Base-by-base conservation (phyloP, 176 grass and related monocot species). In the Otatea glauca region DNA sequence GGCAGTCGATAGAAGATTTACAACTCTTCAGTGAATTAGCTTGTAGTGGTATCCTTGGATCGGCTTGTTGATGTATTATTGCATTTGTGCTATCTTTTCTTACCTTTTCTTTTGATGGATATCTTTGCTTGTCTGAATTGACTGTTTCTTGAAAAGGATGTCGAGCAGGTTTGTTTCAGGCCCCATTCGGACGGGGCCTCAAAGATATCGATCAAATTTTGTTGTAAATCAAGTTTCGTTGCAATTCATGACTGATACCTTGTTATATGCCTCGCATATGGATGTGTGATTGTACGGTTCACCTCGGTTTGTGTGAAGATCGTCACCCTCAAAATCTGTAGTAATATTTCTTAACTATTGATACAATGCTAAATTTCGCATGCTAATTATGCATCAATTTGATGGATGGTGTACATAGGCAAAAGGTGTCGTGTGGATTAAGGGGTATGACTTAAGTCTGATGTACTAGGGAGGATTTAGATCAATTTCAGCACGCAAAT, bases 11-110 rank as follows among this genome's bases (percentile, higher is more conserved):
- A 61, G 39, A 76, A 39, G 41, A 17, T 61, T 14, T 61, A 71
- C 58, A 25, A 5, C 61, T 64, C 25, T 27, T 55, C 0, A 23
- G 73, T 75, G 49, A 18, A 35, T 59, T 60, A 78, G 27, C 53
- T 75, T 68, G 60, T 87, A 74, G 4, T 44, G 8, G 62, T n/a
- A 43, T 55, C 66, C 53, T 44, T 44, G 53, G 23, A 72, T 34
- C n/a, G 44, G 58, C 38, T 7, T 85, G 10, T 59, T 35, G 39
- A 53, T 48, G 39, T 70, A 17, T 34, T 20, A 56, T 85, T 78
- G 25, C 74, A 70, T 70, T 70, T 70, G 51, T 20, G 50, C 12
- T 43, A 24, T 69, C 39, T 58, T 77, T 47, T 9, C 37, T 59
- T 58, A 6, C 68, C 17, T 24, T 43, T 1, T 8, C 42, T 9